Evolutionary conservation across 495 filamentous ascomycete genomes (phyloP).

Genomic region (Cryomyces minteri): DNA sequence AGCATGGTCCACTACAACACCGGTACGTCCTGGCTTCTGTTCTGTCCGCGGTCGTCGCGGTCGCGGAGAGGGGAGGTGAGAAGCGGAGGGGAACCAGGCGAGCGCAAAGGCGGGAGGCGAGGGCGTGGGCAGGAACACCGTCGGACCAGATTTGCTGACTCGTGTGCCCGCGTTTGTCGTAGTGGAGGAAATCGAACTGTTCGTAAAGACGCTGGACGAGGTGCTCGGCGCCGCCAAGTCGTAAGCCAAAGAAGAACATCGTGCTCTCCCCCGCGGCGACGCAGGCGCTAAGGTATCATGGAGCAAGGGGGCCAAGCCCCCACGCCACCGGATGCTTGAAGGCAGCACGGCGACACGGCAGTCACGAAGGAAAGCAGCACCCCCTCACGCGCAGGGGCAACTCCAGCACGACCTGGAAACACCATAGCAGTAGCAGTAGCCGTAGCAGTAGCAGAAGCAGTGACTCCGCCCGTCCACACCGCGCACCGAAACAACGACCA

Average conservation of each 20-base stretch:
- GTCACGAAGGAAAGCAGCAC: no score
- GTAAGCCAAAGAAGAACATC: not conserved
- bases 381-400: no score
- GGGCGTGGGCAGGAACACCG: not conserved
- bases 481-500: no score
- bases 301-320: no score
- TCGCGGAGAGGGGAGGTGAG: not conserved
- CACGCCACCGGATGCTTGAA: no score
- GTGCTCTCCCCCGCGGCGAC: no score
- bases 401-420: no score
- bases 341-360: no score
- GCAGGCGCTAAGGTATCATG: no score
- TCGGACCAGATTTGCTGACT: not conserved
- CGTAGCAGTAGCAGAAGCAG: no score
- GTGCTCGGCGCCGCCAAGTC: slow-evolving; percentile 11
- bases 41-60: not conserved
- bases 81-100: not conserved
- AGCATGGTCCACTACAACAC: slow-evolving; percentile 64
- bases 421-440: no score
- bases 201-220: slow-evolving; percentile 29
- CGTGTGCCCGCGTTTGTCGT: slow-evolving; percentile 3
- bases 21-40: slow-evolving; percentile 24
- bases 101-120: not conserved
- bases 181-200: slow-evolving; percentile 37
- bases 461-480: no score